phyloP scores from a whole-genome alignment of 495 filamentous ascomycete genomes.

The Penicillium samsonianum region DNA sequence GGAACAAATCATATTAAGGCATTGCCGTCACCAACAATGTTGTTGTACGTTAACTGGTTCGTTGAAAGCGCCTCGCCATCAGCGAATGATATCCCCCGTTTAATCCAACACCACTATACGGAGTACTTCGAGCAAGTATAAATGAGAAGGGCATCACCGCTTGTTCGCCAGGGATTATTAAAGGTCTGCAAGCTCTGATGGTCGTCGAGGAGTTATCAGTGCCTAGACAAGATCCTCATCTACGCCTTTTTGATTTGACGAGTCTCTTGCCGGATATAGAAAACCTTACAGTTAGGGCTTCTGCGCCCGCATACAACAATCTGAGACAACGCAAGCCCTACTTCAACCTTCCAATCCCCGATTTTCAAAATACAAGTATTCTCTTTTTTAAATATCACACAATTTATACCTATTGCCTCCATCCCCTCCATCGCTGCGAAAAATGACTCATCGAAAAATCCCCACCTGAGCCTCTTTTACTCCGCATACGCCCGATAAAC shows the following conservation, averaged over 20 bases:
- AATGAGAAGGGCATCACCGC: constrained; percentile 14
- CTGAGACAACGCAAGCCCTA: neutral
- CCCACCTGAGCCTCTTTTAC: constrained; percentile 22
- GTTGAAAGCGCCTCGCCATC: constrained; percentile 14
- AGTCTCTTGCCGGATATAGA: neutral
- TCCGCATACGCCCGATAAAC: constrained; percentile 59
- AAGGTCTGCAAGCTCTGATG: neutral
- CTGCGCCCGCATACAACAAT: constrained; percentile 2
- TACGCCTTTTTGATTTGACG: neutral
- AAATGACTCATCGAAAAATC: neutral
- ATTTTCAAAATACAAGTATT: neutral
- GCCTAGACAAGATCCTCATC: no score
- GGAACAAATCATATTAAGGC: constrained; percentile 9
- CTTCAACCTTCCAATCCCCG: neutral
- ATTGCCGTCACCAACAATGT: constrained; percentile 19
- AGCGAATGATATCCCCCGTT: constrained; percentile 9
- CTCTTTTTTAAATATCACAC: neutral
- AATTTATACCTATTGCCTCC: neutral
- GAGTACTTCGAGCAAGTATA: neutral
- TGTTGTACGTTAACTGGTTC: constrained; percentile 14
- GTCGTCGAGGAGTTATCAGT: neutral
- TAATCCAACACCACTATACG: constrained; percentile 10
- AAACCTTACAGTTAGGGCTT: constrained; percentile 1
- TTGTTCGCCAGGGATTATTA: neutral
- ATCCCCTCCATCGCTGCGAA: neutral